Evolutionary conservation across 495 filamentous ascomycete genomes (phyloP), one percentile per base, ranked within the genome.

Genomic region (Hypoxylon intermedium): DNA sequence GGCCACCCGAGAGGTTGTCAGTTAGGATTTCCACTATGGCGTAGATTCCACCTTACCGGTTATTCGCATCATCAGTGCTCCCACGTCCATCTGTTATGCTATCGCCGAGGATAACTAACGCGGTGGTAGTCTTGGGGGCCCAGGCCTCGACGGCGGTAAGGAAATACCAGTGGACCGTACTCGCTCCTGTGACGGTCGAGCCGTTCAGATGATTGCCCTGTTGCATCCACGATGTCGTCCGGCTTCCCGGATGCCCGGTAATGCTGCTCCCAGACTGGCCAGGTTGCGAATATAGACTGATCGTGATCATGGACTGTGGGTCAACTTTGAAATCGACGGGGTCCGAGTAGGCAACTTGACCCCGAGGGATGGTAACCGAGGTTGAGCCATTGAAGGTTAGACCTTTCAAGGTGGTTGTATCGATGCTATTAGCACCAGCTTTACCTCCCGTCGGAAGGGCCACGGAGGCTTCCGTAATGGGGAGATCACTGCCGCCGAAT

Each of bases 11-110:
- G 7, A 37, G 19, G 6, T 42, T 19, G 48, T 61, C 18, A 60
- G 52, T 55, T 20, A 46, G 20, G 12, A 43, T 31, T 9, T 20
- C 9, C 11, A 16, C 11, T 54, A 18, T 36, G 34, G n/a, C 24
- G n/a, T 11, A 38, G 23, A 38, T 19, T 3, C 23, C 38, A 44
- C n/a, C 66, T 46, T 71, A 86, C 81, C 86, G 83, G 59, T 88
- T 82, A 59, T 92, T 89, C 9, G 65, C 70, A 63, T 92, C 83
- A 20, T 83, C 84, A 30, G 74, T 80, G 68, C 84, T 87, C 23
- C 83, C 83, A 1, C 85, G 77, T 0, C 88, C 89, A 62, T 91
- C 89, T 4, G 88, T 90, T 61, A 92, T 90, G 60, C 85, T 88
- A 67, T 92, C 89, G 3, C 89, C 87, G 4, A 92, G 75, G 21